Evolutionary conservation across 2,329 filamentous ascomycete genomes (phyloP), one percentile per base, ranked within the genome.

Genomic region (Elsinoe ampelina): DNA sequence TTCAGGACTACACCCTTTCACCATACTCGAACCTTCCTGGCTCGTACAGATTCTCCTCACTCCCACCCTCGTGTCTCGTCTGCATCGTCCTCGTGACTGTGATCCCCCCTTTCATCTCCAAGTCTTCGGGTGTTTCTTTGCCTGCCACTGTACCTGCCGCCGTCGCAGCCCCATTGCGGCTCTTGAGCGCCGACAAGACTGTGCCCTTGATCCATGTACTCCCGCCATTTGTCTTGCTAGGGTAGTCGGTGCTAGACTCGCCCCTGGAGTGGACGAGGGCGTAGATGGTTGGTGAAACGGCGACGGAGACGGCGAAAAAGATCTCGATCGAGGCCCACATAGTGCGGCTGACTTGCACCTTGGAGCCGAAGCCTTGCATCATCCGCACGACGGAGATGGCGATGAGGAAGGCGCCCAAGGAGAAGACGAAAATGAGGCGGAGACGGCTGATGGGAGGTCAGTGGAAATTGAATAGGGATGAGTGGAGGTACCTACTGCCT

Each of bases 341-440:
- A 8, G 42, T 45, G 42, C 42, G 42, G 19, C 19, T 22, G 19
- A 45, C 42, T 45, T 45, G 42, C 17, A 45, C 19, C 4, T 22
- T 45, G 42, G 42, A 45, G 42, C 22, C 42, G 42, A 45, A 45
- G 19, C 42, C 42, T 45, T 45, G 42, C 42, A 45, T 45, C 42
- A 45, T 45, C 2, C 42, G 42, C 17, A 45, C 22, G 42, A 45
- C 42, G 17, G 42, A 45, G 15, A 45, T 45, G 42, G 42, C 42
- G 42, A 45, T 26, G 4, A 45, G 42, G 19, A 45, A 45, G 42
- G 15, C 42, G 19, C 42, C 42, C 7, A 45, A 19, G 42, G 42
- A 45, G 42, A 45, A 45, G 42, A 45, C 19, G 42, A 45, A 45
- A 19, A 45, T 4, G 17, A 45, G 42, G 42, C 42, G 42, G 2